Percentiles rank a stretch among this genome's conserved stretches.
phyloP scores from a whole-genome alignment of 139 green algal genomes.

The Auxenochlorella protothecoides region DNA sequence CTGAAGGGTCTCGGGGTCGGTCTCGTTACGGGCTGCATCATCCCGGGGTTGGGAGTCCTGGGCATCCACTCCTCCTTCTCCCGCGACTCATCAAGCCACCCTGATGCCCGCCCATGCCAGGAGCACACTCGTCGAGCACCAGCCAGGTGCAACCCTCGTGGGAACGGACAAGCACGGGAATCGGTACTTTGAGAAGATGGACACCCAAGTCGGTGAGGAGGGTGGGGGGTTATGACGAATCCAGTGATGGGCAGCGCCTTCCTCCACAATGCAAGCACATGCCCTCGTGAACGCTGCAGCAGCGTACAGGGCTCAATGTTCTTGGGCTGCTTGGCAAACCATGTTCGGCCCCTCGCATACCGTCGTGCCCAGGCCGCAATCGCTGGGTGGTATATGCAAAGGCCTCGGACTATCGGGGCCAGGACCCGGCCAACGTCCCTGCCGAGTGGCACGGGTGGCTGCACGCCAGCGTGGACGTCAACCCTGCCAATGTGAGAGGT shows the following conservation, averaged over 20 bases:
- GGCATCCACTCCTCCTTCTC: too few species aligned
- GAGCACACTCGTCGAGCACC: slow-evolving; percentile 28
- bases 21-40: too few species aligned
- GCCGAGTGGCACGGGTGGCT: slow-evolving; percentile 69
- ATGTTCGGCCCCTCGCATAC: too few species aligned
- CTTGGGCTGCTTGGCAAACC: too few species aligned
- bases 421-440: slow-evolving; percentile 37
- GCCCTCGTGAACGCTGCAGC: too few species aligned
- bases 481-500: slow-evolving; percentile 24
- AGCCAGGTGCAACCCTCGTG: slow-evolving; percentile 22
- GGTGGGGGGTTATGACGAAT: too few species aligned
- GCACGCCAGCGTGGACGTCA: slow-evolving; percentile 47
- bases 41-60: too few species aligned
- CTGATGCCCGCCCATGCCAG: slow-evolving; percentile 5
- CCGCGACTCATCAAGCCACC: too few species aligned
- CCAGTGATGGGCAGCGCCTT: too few species aligned
- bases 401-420: slow-evolving; percentile 17
- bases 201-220: slow-evolving; percentile 10
- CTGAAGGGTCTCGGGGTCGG: background rate
- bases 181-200: slow-evolving; percentile 31
- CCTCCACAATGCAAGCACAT: too few species aligned
- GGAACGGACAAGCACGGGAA: slow-evolving; percentile 25
- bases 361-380: slow-evolving; percentile 28
- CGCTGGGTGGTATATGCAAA: slow-evolving; percentile 57
- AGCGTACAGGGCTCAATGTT: too few species aligned